phyloP scores from a whole-genome alignment of 768 basidiomycete genomes.

The Dioszegia hungarica region DNA sequence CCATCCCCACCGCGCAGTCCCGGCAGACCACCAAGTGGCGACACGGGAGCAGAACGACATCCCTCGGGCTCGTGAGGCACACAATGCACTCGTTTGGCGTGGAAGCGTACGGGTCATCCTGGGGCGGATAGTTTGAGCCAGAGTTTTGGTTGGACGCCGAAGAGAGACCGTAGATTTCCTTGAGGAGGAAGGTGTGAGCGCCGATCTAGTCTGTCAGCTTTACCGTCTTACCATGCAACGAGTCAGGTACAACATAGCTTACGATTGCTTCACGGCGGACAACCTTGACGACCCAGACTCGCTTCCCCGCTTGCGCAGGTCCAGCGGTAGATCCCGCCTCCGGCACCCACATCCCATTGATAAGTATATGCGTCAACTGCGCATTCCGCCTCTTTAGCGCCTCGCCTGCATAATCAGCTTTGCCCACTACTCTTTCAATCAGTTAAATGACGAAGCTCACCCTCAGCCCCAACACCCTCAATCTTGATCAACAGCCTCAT shows the following conservation, averaged over 20 bases:
- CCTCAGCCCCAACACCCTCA: slow-evolving; percentile 73
- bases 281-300: slow-evolving; percentile 88
- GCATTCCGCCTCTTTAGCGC: slow-evolving; percentile 66
- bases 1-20: slow-evolving; percentile 94
- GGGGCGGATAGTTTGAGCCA: slow-evolving; percentile 49
- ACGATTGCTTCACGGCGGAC: slow-evolving; percentile 81
- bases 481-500: slow-evolving; percentile 74
- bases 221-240: no score
- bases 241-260: no score
- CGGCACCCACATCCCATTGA: slow-evolving; percentile 60
- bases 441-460: slow-evolving; percentile 56
- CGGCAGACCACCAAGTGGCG: slow-evolving; percentile 91
- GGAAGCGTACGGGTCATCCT: slow-evolving; percentile 61
- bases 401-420: slow-evolving; percentile 36
- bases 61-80: slow-evolving; percentile 78
- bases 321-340: slow-evolving; percentile 20
- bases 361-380: slow-evolving; percentile 81
- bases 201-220: slow-evolving; percentile 60
- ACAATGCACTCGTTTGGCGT: slow-evolving; percentile 71
- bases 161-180: slow-evolving; percentile 89
- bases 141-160: slow-evolving; percentile 47
- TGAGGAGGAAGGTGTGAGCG: slow-evolving; percentile 85
- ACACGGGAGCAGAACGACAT: slow-evolving; percentile 89
- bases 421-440: no score
- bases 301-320: slow-evolving; percentile 51